Conservation (phyloP, 305 asterid genomes). For the Vinca major region DNA sequence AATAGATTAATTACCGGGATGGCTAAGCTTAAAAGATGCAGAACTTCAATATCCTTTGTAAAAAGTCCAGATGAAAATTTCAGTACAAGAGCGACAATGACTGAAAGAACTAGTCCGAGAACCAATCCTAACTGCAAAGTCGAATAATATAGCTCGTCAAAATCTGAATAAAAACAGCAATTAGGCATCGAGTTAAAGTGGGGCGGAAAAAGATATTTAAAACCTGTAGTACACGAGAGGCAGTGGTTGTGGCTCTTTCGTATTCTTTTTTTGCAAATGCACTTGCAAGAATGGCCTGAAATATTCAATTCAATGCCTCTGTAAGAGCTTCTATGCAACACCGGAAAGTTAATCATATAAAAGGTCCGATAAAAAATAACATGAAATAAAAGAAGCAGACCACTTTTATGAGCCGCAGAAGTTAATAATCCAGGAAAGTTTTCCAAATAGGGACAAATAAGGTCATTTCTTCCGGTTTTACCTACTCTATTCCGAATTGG, state of each 20-base stretch:
- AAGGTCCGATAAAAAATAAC: not conserved
- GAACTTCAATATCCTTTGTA: slow-evolving; percentile 28
- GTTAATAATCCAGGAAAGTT: not conserved
- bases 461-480: not conserved
- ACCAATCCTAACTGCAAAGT: slow-evolving; percentile 33
- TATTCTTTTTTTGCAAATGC: slow-evolving; percentile 38
- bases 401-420: not conserved
- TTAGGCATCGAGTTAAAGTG: not conserved
- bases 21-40: slow-evolving; percentile 28
- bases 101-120: slow-evolving; percentile 31
- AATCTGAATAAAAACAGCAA: not conserved
- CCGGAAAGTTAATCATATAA: not conserved
- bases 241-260: slow-evolving; percentile 25
- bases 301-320: not conserved
- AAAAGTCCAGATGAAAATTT: slow-evolving; percentile 27
- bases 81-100: slow-evolving; percentile 21
- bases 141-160: slow-evolving; percentile 4
- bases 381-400: not conserved
- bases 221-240: slow-evolving; percentile 39
- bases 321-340: not conserved
- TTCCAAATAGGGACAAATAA: not conserved
- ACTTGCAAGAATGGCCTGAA: slow-evolving; percentile 40
- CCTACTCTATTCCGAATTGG: not conserved
- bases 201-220: slow-evolving; percentile 1
- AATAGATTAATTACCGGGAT: slow-evolving; percentile 36